These are phyloP conservation scores for Tolypocladium amazonense DNA, from an alignment of 2,329 filamentous ascomycete genomes.

Conservation along the genomic window DNA sequence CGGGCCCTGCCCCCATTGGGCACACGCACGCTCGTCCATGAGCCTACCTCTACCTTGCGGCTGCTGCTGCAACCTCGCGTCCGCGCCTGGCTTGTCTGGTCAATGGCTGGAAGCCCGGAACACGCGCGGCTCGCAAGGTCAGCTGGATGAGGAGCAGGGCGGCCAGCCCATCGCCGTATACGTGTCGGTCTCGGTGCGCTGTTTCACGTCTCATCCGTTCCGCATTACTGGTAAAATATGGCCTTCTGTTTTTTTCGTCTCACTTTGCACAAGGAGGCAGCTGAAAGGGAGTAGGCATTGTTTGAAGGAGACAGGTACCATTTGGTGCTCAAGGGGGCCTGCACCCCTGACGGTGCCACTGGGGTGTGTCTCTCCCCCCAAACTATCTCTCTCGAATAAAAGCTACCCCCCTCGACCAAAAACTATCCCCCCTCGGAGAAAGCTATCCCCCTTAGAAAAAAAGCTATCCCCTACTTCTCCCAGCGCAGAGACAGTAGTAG, in stretches of 20 bases:
- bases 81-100: no score
- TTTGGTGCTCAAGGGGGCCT: background rate
- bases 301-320: background rate
- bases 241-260: background rate
- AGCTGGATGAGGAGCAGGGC: no score
- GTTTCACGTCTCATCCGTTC: background rate
- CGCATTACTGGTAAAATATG: background rate
- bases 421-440: no score
- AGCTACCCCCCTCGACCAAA: background rate
- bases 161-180: no score
- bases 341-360: background rate
- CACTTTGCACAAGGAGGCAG: background rate
- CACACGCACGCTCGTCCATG: no score
- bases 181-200: background rate
- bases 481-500: background rate
- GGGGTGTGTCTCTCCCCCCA: background rate
- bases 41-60: no score
- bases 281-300: background rate
- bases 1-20: no score
- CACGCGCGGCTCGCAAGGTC: no score
- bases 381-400: background rate
- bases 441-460: background rate
- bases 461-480: background rate
- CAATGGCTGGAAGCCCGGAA: no score
- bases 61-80: no score